Evolutionary conservation across 352 stramenopile species (phyloP).

Genomic region (Blastocystis sp.): DNA sequence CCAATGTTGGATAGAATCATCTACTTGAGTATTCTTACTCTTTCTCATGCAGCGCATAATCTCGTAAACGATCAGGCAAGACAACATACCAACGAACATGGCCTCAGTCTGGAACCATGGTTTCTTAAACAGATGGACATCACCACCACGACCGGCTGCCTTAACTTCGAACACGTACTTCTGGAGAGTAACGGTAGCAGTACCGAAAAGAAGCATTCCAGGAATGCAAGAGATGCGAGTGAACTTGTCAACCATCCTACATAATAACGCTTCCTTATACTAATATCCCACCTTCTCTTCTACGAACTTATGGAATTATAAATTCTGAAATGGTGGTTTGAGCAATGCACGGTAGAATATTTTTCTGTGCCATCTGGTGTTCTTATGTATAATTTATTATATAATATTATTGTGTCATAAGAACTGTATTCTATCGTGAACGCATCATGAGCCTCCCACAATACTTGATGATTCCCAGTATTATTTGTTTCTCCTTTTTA

Average conservation of each 20-base stretch:
- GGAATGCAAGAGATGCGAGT: conserved; percentile 60
- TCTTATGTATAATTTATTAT: background rate
- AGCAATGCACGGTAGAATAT: background rate
- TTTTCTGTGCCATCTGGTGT: background rate
- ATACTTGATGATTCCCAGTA: too few relatives aligned
- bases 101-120: conserved; percentile 63
- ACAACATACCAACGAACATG: conserved; percentile 65
- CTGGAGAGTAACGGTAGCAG: conserved; percentile 49
- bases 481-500: too few relatives aligned
- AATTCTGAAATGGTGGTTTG: background rate
- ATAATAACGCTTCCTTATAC: background rate
- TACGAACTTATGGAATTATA: conserved; percentile 11
- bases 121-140: conserved; percentile 54
- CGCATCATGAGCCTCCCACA: too few relatives aligned
- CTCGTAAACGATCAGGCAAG: conserved; percentile 63
- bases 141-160: background rate
- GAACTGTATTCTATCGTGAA: background rate
- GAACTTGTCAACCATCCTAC: conserved; percentile 61
- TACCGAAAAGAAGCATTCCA: conserved; percentile 60
- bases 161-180: conserved; percentile 59
- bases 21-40: background rate
- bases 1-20: conserved; percentile 55
- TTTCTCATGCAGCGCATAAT: conserved; percentile 29
- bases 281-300: background rate
- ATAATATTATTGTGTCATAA: conserved; percentile 18